Percentiles rank a stretch among this genome's conserved stretches.
Evolutionary conservation across 1,139 yeast genomes (phyloP).

Genomic region (Geotrichum bryndzae): DNA sequence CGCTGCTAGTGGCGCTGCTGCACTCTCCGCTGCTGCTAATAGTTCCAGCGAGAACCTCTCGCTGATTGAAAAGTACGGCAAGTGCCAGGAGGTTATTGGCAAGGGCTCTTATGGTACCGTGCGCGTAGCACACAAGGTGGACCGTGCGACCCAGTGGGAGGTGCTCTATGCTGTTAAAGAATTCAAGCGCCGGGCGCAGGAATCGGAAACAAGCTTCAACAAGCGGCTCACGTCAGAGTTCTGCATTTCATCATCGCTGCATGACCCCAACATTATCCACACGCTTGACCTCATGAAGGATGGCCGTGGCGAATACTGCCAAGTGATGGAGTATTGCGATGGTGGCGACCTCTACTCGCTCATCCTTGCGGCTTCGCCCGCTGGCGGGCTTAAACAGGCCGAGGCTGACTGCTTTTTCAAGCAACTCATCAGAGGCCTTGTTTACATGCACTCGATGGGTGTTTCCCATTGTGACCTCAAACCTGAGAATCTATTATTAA

Average conservation of each 20-base stretch:
- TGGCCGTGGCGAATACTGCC: slow-evolving; percentile 88
- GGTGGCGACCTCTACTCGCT: slow-evolving; percentile 92
- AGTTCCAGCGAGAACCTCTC: slow-evolving; percentile 25
- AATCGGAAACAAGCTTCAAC: slow-evolving; percentile 53
- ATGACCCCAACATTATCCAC: slow-evolving; percentile 73
- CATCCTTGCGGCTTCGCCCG: slow-evolving; percentile 61
- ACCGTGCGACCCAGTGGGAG: slow-evolving; percentile 41
- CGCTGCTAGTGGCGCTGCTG: slow-evolving; percentile 13
- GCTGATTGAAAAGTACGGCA: slow-evolving; percentile 66
- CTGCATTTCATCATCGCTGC: slow-evolving; percentile 74
- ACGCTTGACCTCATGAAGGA: slow-evolving; percentile 84
- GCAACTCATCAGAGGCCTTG: slow-evolving; percentile 83
- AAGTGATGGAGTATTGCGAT: slow-evolving; percentile 93
- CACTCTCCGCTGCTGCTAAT: not conserved
- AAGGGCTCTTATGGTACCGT: slow-evolving; percentile 85
- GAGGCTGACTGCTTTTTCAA: slow-evolving; percentile 97
- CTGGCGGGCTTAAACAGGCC: slow-evolving; percentile 64
- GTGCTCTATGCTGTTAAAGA: slow-evolving; percentile 77
- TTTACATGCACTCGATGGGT: slow-evolving; percentile 96
- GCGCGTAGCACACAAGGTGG: slow-evolving; percentile 57
- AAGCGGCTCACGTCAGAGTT: slow-evolving; percentile 78
- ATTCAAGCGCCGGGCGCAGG: slow-evolving; percentile 53
- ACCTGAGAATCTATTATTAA: slow-evolving; percentile 83
- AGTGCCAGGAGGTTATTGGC: slow-evolving; percentile 74
- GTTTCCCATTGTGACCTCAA: slow-evolving; percentile 92